Percentiles rank a stretch among this genome's conserved stretches.
phyloP scores from a whole-genome alignment of 139 green algal species.

The Deuterostichococcus epilithicus region DNA sequence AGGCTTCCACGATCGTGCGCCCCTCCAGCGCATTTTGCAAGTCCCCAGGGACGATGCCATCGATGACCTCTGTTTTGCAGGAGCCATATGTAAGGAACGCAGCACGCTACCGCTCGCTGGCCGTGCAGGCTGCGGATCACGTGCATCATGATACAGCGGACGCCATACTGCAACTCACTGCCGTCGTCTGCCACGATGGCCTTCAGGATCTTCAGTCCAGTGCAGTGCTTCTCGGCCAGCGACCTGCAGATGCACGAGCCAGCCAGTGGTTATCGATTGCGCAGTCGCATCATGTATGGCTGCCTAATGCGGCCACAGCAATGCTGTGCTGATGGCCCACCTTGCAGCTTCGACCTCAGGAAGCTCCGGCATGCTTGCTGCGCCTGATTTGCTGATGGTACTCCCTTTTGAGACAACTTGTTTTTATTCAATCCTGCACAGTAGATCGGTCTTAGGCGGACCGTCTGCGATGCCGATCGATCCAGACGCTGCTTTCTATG shows the following conservation, averaged over 20 bases:
- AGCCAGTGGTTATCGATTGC: no score
- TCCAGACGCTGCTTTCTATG: no score
- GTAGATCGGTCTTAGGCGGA: no score
- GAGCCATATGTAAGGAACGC: not conserved
- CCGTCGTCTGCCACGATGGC: constrained; percentile 35
- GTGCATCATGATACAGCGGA: constrained; percentile 9
- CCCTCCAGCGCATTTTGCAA: constrained; percentile 44
- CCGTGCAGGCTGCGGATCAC: no score
- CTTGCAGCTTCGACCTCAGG: constrained; percentile 75
- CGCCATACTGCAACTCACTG: constrained; percentile 17
- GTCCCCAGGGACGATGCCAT: constrained; percentile 29
- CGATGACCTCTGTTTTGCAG: constrained; percentile 53
- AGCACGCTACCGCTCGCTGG: no score
- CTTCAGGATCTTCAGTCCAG: constrained; percentile 35
- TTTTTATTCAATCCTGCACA: no score
- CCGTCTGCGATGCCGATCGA: no score
- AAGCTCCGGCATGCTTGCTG: constrained; percentile 59
- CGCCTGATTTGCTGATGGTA: no score
- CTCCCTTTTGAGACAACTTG: no score
- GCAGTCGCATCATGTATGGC: no score
- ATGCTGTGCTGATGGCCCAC: not conserved
- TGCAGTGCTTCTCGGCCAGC: constrained; percentile 30
- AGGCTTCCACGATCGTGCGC: constrained; percentile 15
- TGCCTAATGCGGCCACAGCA: not conserved
- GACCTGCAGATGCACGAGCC: not conserved